phyloP scores from a whole-genome alignment of 306 rosid species.

The Malus sylvestris region DNA sequence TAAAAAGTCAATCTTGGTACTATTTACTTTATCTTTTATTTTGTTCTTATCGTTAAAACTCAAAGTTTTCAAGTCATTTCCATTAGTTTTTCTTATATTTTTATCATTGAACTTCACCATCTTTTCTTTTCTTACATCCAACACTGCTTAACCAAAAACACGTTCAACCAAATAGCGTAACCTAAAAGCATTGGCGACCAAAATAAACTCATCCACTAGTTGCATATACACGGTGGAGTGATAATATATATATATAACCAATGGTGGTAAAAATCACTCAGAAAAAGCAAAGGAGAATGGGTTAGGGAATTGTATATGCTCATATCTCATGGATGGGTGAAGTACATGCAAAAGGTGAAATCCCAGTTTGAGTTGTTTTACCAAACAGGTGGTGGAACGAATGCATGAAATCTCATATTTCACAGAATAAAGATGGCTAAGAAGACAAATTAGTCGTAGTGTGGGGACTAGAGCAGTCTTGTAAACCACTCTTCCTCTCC shows the following conservation, averaged over 20 bases:
- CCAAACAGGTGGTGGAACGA: neutral
- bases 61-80: too few relatives aligned
- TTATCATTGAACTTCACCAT: too few relatives aligned
- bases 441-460: slow-evolving; percentile 8
- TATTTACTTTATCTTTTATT: too few relatives aligned
- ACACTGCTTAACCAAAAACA: too few relatives aligned
- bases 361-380: neutral
- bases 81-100: too few relatives aligned
- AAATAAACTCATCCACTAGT: neutral
- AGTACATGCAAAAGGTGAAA: neutral
- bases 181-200: neutral
- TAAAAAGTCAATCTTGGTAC: too few relatives aligned
- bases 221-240: neutral
- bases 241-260: neutral
- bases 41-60: too few relatives aligned
- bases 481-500: too few relatives aligned
- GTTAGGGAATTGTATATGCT: neutral
- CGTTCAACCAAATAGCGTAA: neutral
- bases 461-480: slow-evolving; percentile 1
- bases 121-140: too few relatives aligned
- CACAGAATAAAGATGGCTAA: slow-evolving; percentile 1
- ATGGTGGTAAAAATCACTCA: neutral
- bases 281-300: neutral
- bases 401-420: slow-evolving; percentile 3
- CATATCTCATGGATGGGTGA: neutral